Conservation (phyloP, 305 asterid species). For the Andrographis paniculata region DNA sequence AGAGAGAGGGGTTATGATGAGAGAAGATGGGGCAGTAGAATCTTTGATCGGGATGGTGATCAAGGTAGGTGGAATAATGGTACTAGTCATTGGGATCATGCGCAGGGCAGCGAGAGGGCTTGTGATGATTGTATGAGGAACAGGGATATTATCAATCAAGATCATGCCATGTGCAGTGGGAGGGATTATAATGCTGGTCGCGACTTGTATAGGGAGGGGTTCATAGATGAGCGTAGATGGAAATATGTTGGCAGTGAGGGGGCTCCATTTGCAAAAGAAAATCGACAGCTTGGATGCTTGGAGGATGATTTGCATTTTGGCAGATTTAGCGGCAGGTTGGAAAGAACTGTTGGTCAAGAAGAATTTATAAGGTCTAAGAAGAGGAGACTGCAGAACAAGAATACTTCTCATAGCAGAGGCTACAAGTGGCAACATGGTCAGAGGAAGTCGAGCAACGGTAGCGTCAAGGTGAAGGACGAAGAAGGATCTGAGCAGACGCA, state of each 20-base stretch:
- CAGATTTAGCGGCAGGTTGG: slow-evolving; percentile 47
- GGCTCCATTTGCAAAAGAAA: slow-evolving; percentile 17
- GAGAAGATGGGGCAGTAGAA: slow-evolving; percentile 6
- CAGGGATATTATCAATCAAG: not conserved
- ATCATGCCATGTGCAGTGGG: not conserved
- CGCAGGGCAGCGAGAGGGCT: slow-evolving; percentile 5
- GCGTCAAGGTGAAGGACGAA: slow-evolving; percentile 33
- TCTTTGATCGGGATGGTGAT: too few species aligned
- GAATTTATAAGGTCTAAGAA: slow-evolving; percentile 28
- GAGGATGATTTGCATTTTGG: slow-evolving; percentile 26
- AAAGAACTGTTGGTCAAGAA: slow-evolving; percentile 25
- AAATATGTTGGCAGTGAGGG: slow-evolving; percentile 19
- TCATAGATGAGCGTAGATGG: slow-evolving; percentile 23
- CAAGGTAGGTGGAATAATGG: too few species aligned
- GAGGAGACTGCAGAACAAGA: slow-evolving; percentile 39
- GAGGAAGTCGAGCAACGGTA: slow-evolving; percentile 23
- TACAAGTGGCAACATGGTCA: slow-evolving; percentile 23
- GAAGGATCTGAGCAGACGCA: slow-evolving; percentile 25
- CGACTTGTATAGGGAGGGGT: slow-evolving; percentile 21
- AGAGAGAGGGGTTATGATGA: slow-evolving; percentile 13
- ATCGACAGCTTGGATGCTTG: slow-evolving; percentile 16
- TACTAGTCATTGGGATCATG: slow-evolving; percentile 11
- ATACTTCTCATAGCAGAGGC: slow-evolving; percentile 34
- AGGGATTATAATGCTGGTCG: too few species aligned
- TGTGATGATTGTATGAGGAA: slow-evolving; percentile 8